phyloP scores from a whole-genome alignment of 768 basidiomycete species.

The Rhodosporidiobolus sp. region DNA sequence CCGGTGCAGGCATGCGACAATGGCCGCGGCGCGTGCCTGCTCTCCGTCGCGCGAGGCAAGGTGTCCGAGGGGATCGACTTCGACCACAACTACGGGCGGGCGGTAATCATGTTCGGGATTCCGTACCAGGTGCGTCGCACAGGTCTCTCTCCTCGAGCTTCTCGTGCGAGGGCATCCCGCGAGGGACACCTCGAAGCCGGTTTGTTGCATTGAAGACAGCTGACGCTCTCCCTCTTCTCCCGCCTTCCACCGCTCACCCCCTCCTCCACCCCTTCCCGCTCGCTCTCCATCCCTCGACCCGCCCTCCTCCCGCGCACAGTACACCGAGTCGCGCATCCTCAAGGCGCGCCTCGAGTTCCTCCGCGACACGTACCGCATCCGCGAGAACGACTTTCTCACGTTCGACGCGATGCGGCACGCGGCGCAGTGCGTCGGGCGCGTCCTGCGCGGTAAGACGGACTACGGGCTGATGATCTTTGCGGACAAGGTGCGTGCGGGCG shows the following conservation, averaged over 20 bases:
- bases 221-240: conserved; percentile 59
- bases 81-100: conserved; percentile 97
- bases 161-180: too few species aligned
- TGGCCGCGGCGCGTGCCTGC: conserved; percentile 89
- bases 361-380: conserved; percentile 95
- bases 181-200: background rate
- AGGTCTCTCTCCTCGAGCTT: background rate
- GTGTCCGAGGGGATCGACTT: conserved; percentile 99
- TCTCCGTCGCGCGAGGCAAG: conserved; percentile 97
- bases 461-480: conserved; percentile 99
- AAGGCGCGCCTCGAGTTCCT: conserved; percentile 96
- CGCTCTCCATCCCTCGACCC: too few species aligned
- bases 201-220: conserved; percentile 50
- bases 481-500: conserved; percentile 67
- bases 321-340: conserved; percentile 94
- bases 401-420: conserved; percentile 99
- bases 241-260: too few species aligned
- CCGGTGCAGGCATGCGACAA: conserved; percentile 87
- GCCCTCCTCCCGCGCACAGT: conserved; percentile 63
- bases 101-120: conserved; percentile 90
- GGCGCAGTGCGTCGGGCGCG: conserved; percentile 97
- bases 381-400: conserved; percentile 96
- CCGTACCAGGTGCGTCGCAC: conserved; percentile 38
- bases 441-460: conserved; percentile 95
- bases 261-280: too few species aligned